Conservation (phyloP, 2,329 filamentous ascomycete genomes). For the Trichoderma pleuroti region DNA sequence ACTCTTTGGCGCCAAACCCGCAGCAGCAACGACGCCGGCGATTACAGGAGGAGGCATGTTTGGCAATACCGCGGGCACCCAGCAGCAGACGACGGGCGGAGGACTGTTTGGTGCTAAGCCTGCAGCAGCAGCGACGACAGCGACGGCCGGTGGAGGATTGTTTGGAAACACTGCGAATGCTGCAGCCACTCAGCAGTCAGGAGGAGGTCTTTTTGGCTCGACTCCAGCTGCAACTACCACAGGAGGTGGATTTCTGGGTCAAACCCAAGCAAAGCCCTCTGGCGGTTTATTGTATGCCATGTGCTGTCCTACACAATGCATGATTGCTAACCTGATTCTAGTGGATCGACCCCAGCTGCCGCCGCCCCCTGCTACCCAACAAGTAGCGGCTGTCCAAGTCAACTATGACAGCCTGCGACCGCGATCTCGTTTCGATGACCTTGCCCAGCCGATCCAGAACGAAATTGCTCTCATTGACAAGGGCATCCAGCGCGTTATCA, state of each 20-base stretch:
- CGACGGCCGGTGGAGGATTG: slow-evolving; percentile 23
- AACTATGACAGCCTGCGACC: slow-evolving; percentile 74
- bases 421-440: slow-evolving; percentile 88
- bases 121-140: slow-evolving; percentile 15
- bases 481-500: slow-evolving; percentile 75
- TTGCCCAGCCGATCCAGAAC: slow-evolving; percentile 75
- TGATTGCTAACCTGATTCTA: slow-evolving; percentile 24
- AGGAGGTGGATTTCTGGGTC: slow-evolving; percentile 31
- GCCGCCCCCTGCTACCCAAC: slow-evolving; percentile 40
- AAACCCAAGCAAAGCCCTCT: slow-evolving; percentile 34
- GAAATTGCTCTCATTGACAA: slow-evolving; percentile 75
- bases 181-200: slow-evolving; percentile 25
- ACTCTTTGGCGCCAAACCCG: slow-evolving; percentile 19
- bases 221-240: slow-evolving; percentile 22
- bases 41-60: slow-evolving; percentile 31
- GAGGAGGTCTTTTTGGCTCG: slow-evolving; percentile 32
- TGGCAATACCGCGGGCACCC: slow-evolving; percentile 27
- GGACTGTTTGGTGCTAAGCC: slow-evolving; percentile 27
- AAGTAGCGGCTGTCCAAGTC: slow-evolving; percentile 71
- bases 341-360: slow-evolving; percentile 31
- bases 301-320: not conserved
- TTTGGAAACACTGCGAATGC: slow-evolving; percentile 26
- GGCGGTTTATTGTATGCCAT: slow-evolving; percentile 33
- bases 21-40: slow-evolving; percentile 2
- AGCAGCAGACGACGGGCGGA: slow-evolving; percentile 21